Evolutionary conservation across 257 asterid genomes (phyloP).

Genomic region (Linaria vulgaris): DNA sequence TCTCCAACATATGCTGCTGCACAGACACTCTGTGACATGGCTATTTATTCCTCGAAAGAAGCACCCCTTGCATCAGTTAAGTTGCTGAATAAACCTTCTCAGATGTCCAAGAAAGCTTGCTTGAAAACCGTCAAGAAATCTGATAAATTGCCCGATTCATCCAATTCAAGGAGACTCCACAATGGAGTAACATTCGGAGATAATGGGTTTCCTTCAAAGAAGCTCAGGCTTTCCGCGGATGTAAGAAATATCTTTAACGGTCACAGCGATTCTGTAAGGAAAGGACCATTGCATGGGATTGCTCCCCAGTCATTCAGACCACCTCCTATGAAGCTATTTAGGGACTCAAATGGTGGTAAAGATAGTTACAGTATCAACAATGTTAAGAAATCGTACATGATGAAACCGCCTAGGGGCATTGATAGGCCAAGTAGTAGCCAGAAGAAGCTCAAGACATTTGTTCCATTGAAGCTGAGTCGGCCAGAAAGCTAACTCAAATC

Average conservation of each 20-base stretch:
- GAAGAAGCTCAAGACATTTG: conserved; percentile 48
- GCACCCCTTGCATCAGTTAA: conserved; percentile 32
- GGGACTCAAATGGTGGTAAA: conserved; percentile 35
- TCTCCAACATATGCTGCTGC: conserved; percentile 68
- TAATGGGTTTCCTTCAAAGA: conserved; percentile 56
- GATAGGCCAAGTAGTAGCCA: conserved; percentile 52
- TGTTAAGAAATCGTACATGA: conserved; percentile 51
- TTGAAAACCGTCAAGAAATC: conserved; percentile 48
- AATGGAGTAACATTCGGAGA: conserved; percentile 37
- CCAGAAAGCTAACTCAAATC: conserved; percentile 30
- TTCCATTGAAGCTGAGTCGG: conserved; percentile 36
- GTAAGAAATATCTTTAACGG: conserved; percentile 21
- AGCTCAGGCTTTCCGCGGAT: conserved; percentile 53
- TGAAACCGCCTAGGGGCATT: conserved; percentile 52
- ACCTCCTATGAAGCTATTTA: conserved; percentile 52
- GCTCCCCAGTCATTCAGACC: conserved; percentile 45
- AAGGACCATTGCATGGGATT: conserved; percentile 41
- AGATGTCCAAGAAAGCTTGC: conserved; percentile 41
- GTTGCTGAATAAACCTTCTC: conserved; percentile 35
- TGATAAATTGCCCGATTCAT: conserved; percentile 35
- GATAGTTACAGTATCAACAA: conserved; percentile 35
- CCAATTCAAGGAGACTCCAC: conserved; percentile 37
- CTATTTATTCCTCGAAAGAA: conserved; percentile 37
- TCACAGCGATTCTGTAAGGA: conserved; percentile 35
- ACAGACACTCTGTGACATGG: conserved; percentile 65